Conservation (phyloP, 352 stramenopile genomes). For the Globisporangium parvum region DNA sequence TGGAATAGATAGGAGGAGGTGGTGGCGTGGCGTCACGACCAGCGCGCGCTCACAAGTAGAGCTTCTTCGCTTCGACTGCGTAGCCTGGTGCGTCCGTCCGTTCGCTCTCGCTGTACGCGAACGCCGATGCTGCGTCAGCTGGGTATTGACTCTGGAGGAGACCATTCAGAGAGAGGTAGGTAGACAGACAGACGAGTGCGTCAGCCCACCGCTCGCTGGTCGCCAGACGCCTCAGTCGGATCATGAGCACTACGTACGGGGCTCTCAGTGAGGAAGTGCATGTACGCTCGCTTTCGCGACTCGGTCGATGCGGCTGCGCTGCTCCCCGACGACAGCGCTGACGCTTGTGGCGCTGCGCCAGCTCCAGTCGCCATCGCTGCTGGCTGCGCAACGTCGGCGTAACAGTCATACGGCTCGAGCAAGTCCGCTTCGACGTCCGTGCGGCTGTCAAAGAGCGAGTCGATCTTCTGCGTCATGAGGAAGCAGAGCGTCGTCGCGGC, state of each 20-base stretch:
- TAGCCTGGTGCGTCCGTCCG: conserved; percentile 36
- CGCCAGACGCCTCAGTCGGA: too few relatives aligned
- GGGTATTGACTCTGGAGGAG: conserved; percentile 11
- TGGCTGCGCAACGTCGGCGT: conserved; percentile 21
- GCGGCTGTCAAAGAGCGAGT: conserved; percentile 64
- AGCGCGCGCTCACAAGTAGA: conserved; percentile 48
- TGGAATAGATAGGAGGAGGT: conserved; percentile 26
- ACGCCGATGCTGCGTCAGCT: conserved; percentile 21
- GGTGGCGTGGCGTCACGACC: conserved; percentile 11
- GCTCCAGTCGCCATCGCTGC: not conserved
- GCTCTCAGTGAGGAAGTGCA: conserved; percentile 71
- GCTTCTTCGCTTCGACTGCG: conserved; percentile 68
- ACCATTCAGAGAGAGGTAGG: too few relatives aligned
- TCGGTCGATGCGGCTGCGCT: conserved; percentile 11
- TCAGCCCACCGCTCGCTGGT: not conserved
- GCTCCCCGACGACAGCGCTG: not conserved
- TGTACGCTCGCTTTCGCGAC: conserved; percentile 64
- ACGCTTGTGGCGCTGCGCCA: not conserved
- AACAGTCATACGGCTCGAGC: conserved; percentile 75
- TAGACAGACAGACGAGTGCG: not conserved
- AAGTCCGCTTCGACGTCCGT: conserved; percentile 42
- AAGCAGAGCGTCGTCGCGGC: conserved; percentile 77
- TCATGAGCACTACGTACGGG: conserved; percentile 20
- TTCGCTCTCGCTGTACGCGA: conserved; percentile 27
- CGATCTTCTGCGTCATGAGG: conserved; percentile 82